These are phyloP conservation scores for Rhizopogon sp. DNA, from an alignment of 768 basidiomycete species.

Conservation along the genomic window DNA sequence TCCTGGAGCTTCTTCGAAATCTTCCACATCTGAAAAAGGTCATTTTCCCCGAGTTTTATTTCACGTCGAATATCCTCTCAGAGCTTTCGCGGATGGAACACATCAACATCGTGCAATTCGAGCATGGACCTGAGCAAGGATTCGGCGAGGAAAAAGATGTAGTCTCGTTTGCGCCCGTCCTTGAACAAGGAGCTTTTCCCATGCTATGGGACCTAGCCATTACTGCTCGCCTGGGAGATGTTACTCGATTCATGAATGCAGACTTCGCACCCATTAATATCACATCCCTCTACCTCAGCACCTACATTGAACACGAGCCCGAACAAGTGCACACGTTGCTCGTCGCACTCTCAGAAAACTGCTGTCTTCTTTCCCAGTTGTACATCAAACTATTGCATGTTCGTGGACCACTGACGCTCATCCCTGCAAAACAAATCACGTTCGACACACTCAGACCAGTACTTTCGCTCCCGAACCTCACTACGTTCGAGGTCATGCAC, in stretches of 20 bases:
- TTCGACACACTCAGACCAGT: conserved; percentile 33
- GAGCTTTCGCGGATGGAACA: conserved; percentile 37
- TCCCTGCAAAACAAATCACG: conserved; percentile 24
- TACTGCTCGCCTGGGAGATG: conserved; percentile 39
- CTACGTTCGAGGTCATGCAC: conserved; percentile 28
- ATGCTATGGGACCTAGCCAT: conserved; percentile 47
- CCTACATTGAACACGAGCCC: conserved; percentile 39
- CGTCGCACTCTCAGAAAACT: conserved; percentile 39
- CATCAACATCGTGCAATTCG: conserved; percentile 48
- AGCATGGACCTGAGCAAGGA: conserved; percentile 44
- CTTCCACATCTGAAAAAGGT: conserved; percentile 43
- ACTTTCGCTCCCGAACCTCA: conserved; percentile 25
- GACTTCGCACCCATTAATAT: conserved; percentile 45
- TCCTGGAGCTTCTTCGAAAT: conserved; percentile 33
- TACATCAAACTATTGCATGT: conserved; percentile 31
- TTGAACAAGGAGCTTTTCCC: conserved; percentile 48
- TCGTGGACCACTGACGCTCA: conserved; percentile 8
- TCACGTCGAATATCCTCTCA: conserved; percentile 44
- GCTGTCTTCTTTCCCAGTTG: conserved; percentile 42
- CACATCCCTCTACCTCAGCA: conserved; percentile 48
- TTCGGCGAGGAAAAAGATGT: conserved; percentile 41
- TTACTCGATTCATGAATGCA: conserved; percentile 38
- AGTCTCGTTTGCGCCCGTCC: conserved; percentile 35
- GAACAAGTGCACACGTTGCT: conserved; percentile 38
- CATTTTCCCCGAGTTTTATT: conserved; percentile 46